Evolutionary conservation across 371 early-diverging fungal genomes (phyloP), one percentile per base, ranked within the genome.

Genomic region (Lichtheimia ornata): DNA sequence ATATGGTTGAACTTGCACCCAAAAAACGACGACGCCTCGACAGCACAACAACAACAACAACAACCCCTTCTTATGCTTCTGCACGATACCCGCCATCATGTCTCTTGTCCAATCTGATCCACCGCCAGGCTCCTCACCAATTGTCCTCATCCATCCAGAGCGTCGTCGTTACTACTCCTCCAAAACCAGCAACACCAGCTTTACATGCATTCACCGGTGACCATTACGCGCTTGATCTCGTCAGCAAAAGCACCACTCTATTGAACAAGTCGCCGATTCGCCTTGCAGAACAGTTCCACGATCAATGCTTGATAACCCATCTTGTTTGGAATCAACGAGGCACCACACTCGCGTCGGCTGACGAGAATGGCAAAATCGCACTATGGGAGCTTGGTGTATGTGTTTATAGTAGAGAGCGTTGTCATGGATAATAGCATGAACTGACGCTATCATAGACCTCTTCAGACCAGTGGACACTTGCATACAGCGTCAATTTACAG

Each of bases 301-400:
- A 71, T 42, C 72, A 74, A 14, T 51, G 73, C 56, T 65, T 69
- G 13, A 72, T 81, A 35, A 76, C 76, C 1, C 81, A 81, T 53
- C 50, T 76, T 15, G 50, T 74, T 43, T 81, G 81, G 81, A 66
- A 77, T 62, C 73, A 69, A 62, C 70, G 73, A 17, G 81, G 81
- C 9, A 74, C 72, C 11, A 52, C 67, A 3, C 59, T 81, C 43
- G 73, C 76, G n/a, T 70, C 78, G 13, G 67, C 66, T 20, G 81
- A 81, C 62, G 81, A 81, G 47, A 76, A 68, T 0, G 81, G 81
- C 17, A 70, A 66, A 25, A 24, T 81, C 15, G 81, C 76, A 6
- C 40, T 77, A 22, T 81, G 81, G 81, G 60, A 71, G 30, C 51
- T 76, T 2, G 59, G 74, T 15, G 81, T 81, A 74, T 53, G 62